Base-by-base conservation (phyloP, 2,329 filamentous ascomycete species). In the Talaromyces rugulosus region DNA sequence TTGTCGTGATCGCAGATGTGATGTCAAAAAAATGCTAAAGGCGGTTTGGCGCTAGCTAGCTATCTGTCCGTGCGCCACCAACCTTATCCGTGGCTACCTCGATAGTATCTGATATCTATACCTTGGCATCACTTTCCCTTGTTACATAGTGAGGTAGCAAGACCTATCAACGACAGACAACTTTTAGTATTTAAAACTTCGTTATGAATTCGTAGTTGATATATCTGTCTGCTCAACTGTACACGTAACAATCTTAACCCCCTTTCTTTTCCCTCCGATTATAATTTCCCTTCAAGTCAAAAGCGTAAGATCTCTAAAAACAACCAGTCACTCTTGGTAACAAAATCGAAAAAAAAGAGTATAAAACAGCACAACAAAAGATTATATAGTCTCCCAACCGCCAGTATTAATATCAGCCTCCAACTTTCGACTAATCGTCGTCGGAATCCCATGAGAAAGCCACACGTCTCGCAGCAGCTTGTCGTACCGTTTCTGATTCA, bases 331-430 rank as follows among this genome's bases (percentile, higher is more conserved):
- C 23, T 23, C 23, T 23, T n/a, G 36, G n/a, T 16, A 5, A 40
- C 16, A n/a, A 40, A n/a, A 7, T 47, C 23, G 16, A 44, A 27
- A 3, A 12, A 47, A 47, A 47, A 12, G 18, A 47, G 4, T 4
- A 5, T 44, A 44, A 44, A 23, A 27, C 23, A 36, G 8, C 14
- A 44, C 7, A 47, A 23, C 2, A 18, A 11, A 47, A 27, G 4
- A 27, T 71, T 69, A 78, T 23, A 78, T 74, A 61, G 74, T 97
- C 80, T 99, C 95, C 95, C 95, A 99, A 0, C 95, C 95, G 0
- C 95, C 95, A 69, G 92, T 97, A 73, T 99, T 99, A 52, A 97
- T 92, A 75, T 99, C 95, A 14, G 91, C 89, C 80, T 99, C 95
- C 67, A 99, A 77, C 76, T 92, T 94, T 67, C 95, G 84, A 66